A percentile compares a stretch with the other conserved stretches of the same genome.
Evolutionary conservation across 1,139 yeast genomes (phyloP).

Genomic region (Pichia sorboxylosa): DNA sequence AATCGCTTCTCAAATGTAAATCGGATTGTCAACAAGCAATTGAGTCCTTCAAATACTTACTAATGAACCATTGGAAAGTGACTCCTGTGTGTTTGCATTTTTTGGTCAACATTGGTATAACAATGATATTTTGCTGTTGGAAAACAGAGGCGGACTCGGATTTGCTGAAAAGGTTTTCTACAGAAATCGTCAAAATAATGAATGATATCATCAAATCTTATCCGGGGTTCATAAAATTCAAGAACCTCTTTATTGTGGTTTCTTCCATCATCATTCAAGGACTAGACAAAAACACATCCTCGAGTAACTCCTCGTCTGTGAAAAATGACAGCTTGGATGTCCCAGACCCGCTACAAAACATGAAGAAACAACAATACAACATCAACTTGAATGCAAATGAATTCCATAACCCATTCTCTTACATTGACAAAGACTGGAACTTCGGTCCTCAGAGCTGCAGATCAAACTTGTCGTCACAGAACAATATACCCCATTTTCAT

Average conservation of each 20-base stretch:
- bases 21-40: conserved; percentile 11
- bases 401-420: too few species aligned
- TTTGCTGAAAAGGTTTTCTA: conserved; percentile 10
- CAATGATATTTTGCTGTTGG: conserved; percentile 18
- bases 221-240: conserved; percentile 13
- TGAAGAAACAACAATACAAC: too few species aligned
- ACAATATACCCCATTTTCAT: too few species aligned
- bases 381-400: too few species aligned
- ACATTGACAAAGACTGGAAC: too few species aligned
- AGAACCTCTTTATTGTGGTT: conserved; percentile 12
- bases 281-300: conserved; percentile 9
- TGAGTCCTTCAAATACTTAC: conserved; percentile 9
- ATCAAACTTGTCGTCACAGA: too few species aligned
- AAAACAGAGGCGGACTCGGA: conserved; percentile 11
- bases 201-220: conserved; percentile 11
- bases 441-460: too few species aligned
- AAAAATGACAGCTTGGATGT: too few species aligned
- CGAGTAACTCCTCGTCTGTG: too few species aligned
- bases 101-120: conserved; percentile 14
- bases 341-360: neutral
- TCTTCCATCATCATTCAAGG: conserved; percentile 13
- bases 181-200: conserved; percentile 10
- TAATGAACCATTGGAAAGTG: conserved; percentile 10
- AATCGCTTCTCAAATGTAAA: conserved; percentile 11
- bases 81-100: conserved; percentile 15